phyloP scores from a whole-genome alignment of 2,329 filamentous ascomycete genomes.

The Ophiocordyceps camponoti-saundersi region DNA sequence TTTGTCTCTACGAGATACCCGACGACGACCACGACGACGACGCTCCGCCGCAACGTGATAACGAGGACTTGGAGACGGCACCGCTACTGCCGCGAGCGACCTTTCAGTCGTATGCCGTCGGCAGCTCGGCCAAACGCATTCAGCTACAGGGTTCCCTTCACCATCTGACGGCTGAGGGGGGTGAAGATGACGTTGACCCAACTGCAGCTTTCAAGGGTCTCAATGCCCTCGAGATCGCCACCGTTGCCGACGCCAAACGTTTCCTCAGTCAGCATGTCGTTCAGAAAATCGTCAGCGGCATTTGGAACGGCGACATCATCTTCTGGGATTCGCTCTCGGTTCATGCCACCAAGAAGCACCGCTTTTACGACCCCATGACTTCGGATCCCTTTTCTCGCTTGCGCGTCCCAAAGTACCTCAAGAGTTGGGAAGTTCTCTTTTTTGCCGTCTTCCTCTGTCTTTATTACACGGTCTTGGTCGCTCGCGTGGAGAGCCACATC shows the following conservation, averaged over 20 bases:
- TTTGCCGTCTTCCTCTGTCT: slow-evolving; percentile 60
- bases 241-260: slow-evolving; percentile 65
- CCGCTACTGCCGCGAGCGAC: slow-evolving; percentile 24
- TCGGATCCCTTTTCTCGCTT: slow-evolving; percentile 58
- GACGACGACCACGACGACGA: slow-evolving; percentile 13
- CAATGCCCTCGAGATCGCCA: slow-evolving; percentile 76
- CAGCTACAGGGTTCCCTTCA: slow-evolving; percentile 37
- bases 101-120: slow-evolving; percentile 11
- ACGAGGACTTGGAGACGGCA: slow-evolving; percentile 30
- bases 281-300: slow-evolving; percentile 67
- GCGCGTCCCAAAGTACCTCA: slow-evolving; percentile 71
- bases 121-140: slow-evolving; percentile 26
- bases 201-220: slow-evolving; percentile 59
- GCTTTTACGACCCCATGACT: slow-evolving; percentile 51
- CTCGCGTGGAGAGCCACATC: slow-evolving; percentile 48
- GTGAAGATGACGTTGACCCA: slow-evolving; percentile 35
- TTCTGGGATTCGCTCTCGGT: slow-evolving; percentile 73
- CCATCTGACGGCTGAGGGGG: slow-evolving; percentile 26
- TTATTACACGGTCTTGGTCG: slow-evolving; percentile 75
- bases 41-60: slow-evolving; percentile 7
- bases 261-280: slow-evolving; percentile 69
- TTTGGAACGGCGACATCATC: slow-evolving; percentile 75
- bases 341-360: slow-evolving; percentile 56
- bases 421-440: slow-evolving; percentile 69
- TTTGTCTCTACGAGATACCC: slow-evolving; percentile 57